phyloP scores from a whole-genome alignment of 2,329 filamentous ascomycete species.

The Microdochium bolleyi region DNA sequence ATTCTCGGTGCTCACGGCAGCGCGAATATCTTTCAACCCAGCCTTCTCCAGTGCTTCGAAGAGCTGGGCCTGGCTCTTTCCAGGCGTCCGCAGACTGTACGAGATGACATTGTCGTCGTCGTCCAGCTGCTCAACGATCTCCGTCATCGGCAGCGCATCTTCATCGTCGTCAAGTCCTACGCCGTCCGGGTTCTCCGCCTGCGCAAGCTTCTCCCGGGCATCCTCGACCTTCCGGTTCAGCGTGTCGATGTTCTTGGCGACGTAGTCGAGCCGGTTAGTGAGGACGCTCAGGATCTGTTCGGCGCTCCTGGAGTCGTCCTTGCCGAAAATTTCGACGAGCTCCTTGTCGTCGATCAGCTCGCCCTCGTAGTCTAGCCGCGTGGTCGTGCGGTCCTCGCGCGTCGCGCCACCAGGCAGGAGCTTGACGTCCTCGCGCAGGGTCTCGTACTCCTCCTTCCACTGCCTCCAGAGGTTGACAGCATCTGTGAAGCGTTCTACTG shows the following conservation, averaged over 20 bases:
- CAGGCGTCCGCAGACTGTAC: slow-evolving; percentile 57
- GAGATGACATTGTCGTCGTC: slow-evolving; percentile 81
- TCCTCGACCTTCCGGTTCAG: slow-evolving; percentile 49
- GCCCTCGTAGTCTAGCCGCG: slow-evolving; percentile 53
- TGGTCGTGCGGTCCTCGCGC: slow-evolving; percentile 45
- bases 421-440: slow-evolving; percentile 74
- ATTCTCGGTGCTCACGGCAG: slow-evolving; percentile 15
- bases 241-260: slow-evolving; percentile 69
- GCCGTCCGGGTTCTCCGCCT: slow-evolving; percentile 21
- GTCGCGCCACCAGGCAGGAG: slow-evolving; percentile 38
- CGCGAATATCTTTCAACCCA: slow-evolving; percentile 46
- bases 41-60: slow-evolving; percentile 68
- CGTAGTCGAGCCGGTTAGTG: slow-evolving; percentile 77
- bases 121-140: slow-evolving; percentile 88
- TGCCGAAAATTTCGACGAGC: slow-evolving; percentile 41
- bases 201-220: slow-evolving; percentile 13
- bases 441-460: slow-evolving; percentile 88
- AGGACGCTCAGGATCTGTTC: slow-evolving; percentile 62
- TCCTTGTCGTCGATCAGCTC: slow-evolving; percentile 55
- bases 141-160: slow-evolving; percentile 70
- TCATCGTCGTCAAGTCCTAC: slow-evolving; percentile 57
- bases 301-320: slow-evolving; percentile 37
- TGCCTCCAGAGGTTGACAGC: slow-evolving; percentile 82
- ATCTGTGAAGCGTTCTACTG: slow-evolving; percentile 63
- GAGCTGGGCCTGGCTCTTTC: slow-evolving; percentile 58